Percentiles rank a stretch among this genome's conserved stretches.
These are phyloP conservation scores for Lycium ferocissimum DNA, from an alignment of 257 asterid genomes.

Conservation along the genomic window DNA sequence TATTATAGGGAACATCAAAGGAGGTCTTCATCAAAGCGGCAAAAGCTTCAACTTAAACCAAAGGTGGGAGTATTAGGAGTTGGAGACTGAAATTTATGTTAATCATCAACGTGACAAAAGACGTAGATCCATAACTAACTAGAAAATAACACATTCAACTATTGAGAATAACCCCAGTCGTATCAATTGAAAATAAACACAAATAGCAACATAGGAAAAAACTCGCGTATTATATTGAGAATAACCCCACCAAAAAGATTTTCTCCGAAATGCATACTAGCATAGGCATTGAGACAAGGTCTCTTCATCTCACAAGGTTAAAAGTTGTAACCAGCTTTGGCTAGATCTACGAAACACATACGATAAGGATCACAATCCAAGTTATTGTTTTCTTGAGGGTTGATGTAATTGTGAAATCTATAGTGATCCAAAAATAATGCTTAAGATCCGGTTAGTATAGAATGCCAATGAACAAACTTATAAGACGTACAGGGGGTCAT, in stretches of 20 bases:
- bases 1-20: not conserved
- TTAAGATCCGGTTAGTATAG: not conserved
- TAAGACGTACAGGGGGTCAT: not conserved
- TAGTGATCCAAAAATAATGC: slow-evolving; percentile 19
- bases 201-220: not conserved
- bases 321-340: not conserved
- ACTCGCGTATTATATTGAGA: not conserved
- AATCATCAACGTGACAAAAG: slow-evolving; percentile 12
- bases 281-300: not conserved
- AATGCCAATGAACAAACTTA: slow-evolving; percentile 26
- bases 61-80: not conserved
- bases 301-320: not conserved
- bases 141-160: not conserved
- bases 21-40: slow-evolving; percentile 11
- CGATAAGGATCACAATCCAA: not conserved
- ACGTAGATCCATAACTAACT: not conserved
- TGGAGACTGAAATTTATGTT: not conserved
- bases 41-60: not conserved
- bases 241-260: not conserved
- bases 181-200: not conserved
- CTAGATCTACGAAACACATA: not conserved
- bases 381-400: not conserved
- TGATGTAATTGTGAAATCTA: not conserved
- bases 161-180: not conserved
- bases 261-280: slow-evolving; percentile 3